Base-by-base conservation (phyloP, 805 yeast species). In the Saccharomycopsis synnaedendra region DNA sequence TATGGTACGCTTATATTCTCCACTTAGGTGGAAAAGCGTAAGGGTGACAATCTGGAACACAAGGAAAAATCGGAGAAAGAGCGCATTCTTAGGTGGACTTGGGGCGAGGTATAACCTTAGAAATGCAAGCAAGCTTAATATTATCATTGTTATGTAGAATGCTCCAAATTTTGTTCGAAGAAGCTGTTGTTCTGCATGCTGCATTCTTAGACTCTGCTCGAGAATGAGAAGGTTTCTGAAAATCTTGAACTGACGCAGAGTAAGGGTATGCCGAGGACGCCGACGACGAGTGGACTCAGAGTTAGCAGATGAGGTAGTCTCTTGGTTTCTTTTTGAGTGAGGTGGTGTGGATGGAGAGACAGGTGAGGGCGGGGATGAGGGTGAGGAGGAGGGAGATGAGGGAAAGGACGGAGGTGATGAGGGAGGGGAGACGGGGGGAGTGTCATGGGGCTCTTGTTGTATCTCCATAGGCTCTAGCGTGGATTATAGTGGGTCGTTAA, bases 1-100 rank as follows among this genome's bases (percentile, higher is more conserved):
- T 47, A 90, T 85, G 0, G 96, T 86, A 52, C 93, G 76, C 49
- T 76, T 76, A 63, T 90, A 93, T 64, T 88, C 93, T 1, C 98
- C 98, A 29, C 95, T 82, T 35, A 90, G 64, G 58, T 84, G 88
- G 64, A 86, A 90, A 40, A 90, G 67, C 30, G 78, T 71, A 48
- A 88, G 64, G 0, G 96, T 84, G 19, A 89, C 77, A 32, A 75
- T 55, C 19, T 77, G 72, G 45, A 82, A 80, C 11, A 82, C 67
- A 3, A 85, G 72, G 9, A 78, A 59, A 43, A 85, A 77, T 58
- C 79, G 65, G 27, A 72, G 58, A 29, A 65, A 41, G 5, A 43
- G 32, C 35, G 39, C 38, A 31, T 42, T 41, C 41, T 40, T 34
- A 11, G 68, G n/a, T 52, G 53, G 6, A 62, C 53, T 32, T 8